Conservation (phyloP, 208 protist species). For the Trypanosoma grayi region DNA sequence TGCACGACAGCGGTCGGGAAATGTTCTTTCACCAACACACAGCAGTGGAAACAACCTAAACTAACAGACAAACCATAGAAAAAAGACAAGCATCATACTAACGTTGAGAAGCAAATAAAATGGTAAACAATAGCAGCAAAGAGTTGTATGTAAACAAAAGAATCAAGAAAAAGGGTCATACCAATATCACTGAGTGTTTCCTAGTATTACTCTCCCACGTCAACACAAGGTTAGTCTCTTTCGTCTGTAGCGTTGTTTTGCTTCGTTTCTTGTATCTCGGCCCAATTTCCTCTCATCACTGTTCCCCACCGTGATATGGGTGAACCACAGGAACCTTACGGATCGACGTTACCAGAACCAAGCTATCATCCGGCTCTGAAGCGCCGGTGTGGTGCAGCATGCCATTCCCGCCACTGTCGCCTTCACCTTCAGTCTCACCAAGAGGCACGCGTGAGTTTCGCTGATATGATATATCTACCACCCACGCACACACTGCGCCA, state of each 20-base stretch:
- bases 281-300: not conserved
- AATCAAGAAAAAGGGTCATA: slow-evolving; percentile 12
- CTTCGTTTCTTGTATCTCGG: no score
- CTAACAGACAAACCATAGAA: not conserved
- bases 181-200: not conserved
- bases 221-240: no score
- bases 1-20: not conserved
- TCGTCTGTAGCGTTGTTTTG: no score
- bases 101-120: no score
- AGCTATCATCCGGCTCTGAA: slow-evolving; percentile 11
- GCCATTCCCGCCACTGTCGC: not conserved
- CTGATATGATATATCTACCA: slow-evolving; percentile 48
- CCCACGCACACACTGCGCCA: slow-evolving; percentile 68
- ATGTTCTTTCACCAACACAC: not conserved
- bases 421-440: not conserved
- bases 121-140: not conserved
- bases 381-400: slow-evolving; percentile 3
- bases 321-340: slow-evolving; percentile 45
- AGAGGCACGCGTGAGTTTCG: not conserved
- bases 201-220: not conserved
- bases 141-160: not conserved
- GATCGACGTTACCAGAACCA: slow-evolving; percentile 39
- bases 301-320: slow-evolving; percentile 39
- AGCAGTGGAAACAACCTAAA: not conserved
- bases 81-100: no score